phyloP scores from a whole-genome alignment of 176 grass and related monocot genomes.

The Carex kokanica region DNA sequence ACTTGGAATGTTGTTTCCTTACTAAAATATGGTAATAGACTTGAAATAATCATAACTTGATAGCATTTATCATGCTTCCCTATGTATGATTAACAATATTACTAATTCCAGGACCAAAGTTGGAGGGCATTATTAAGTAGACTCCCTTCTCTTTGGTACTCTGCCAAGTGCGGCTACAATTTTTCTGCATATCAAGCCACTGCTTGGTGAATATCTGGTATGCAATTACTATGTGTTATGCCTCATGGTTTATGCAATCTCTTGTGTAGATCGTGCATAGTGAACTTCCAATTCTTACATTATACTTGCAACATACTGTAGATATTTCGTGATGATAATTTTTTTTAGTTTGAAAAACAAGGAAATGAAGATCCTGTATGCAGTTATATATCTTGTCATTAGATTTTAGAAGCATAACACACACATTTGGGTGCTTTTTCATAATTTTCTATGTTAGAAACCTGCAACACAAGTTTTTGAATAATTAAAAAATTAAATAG shows the following conservation, averaged over 20 bases:
- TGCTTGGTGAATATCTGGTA: slow-evolving; percentile 24
- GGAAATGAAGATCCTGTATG: background rate
- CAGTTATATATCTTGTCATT: background rate
- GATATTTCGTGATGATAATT: background rate
- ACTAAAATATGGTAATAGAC: background rate
- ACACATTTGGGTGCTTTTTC: background rate
- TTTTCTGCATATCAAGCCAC: slow-evolving; percentile 24
- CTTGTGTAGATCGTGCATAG: background rate
- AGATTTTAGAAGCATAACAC: background rate
- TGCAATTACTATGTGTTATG: slow-evolving; percentile 25
- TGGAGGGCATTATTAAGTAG: slow-evolving; percentile 26
- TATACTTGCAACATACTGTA: background rate
- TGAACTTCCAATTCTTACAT: background rate
- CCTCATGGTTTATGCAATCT: background rate
- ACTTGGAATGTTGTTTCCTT: slow-evolving; percentile 4
- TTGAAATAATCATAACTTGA: background rate
- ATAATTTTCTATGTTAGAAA: background rate
- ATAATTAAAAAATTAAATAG: background rate
- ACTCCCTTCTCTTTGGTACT: slow-evolving; percentile 32
- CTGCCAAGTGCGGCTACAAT: slow-evolving; percentile 4
- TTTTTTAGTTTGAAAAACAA: background rate
- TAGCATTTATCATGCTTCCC: background rate
- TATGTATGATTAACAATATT: slow-evolving; percentile 8
- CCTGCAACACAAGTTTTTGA: background rate
- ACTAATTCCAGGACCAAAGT: slow-evolving; percentile 28